Evolutionary conservation across 148 eudicot genomes (phyloP), one percentile per base, ranked within the genome.

Genomic region (Cornus florida): DNA sequence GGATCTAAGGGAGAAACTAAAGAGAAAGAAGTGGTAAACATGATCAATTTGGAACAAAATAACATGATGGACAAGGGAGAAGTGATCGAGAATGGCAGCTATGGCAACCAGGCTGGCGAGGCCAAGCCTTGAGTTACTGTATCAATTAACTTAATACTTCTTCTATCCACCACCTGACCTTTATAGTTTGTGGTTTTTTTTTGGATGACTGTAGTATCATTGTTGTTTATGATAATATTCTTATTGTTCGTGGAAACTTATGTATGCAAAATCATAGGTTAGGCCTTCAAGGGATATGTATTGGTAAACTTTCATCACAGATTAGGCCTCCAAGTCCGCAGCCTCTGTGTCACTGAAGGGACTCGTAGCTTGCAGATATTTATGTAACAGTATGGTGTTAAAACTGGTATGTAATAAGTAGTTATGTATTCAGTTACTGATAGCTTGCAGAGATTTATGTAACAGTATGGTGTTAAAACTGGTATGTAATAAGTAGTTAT

Each of bases 31-130:
- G 41, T 80, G 5, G 72, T 43, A 20, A 77, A 43, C 32, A 22
- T 39, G 76, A 82, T 79, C 20, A 75, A 69, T n/a, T n/a, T n/a
- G n/a, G n/a, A n/a, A n/a, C n/a, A n/a, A n/a, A n/a, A n/a, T 41
- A 70, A 64, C 70, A 38, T 20, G 16, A 33, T 48, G 78, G 85
- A 77, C 31, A 62, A 59, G 69, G 83, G 81, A 17, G 86, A 74
- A 78, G 79, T 76, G 46, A 65, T 24, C 3, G 83, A 82, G 83
- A 91, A 91, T 56, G 88, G 93, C 75, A 77, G 67, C 76, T 81
- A 70, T 56, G 77, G 69, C 19, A 20, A 33, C 22, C 41, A 79
- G 81, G 81, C 82, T 62, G 79, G 74, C 16, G 79, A 87, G 80
- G 71, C 79, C 66, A 85, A 75, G 75, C 81, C 87, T 39, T 83